Evolutionary conservation across 2,329 filamentous ascomycete genomes (phyloP).

Genomic region (Alternaria novae-zelandiae): DNA sequence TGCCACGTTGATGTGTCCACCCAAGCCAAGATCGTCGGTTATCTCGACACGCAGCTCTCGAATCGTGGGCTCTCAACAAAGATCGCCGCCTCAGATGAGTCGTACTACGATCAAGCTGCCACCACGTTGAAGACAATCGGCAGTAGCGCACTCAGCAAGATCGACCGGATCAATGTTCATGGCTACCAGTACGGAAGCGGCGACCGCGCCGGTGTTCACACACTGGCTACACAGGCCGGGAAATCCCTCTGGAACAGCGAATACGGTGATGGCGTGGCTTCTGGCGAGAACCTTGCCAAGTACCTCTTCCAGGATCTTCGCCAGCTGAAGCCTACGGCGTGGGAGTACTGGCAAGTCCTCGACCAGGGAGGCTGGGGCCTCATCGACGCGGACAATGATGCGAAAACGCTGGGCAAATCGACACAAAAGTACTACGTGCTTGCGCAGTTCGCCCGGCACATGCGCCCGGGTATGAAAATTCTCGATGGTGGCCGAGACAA

Average conservation of each 20-base stretch:
- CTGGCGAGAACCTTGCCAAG: constrained; percentile 2
- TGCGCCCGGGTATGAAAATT: constrained; percentile 10
- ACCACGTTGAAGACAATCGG: constrained; percentile 4
- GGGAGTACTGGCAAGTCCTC: constrained; percentile 12
- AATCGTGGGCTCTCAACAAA: constrained; percentile 3
- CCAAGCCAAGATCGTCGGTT: constrained; percentile 5
- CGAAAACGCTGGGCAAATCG: constrained; percentile 3
- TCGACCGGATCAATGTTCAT: constrained; percentile 8
- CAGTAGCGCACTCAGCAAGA: constrained; percentile 10
- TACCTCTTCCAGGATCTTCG: constrained; percentile 9
- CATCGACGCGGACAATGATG: constrained; percentile 10
- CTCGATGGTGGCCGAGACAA: constrained; percentile 10
- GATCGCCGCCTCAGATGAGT: constrained; percentile 12
- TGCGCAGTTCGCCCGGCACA: constrained; percentile 11
- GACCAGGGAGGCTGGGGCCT: constrained; percentile 10
- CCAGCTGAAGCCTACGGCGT: constrained; percentile 7
- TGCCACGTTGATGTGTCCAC: constrained; percentile 10
- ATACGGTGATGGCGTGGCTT: constrained; percentile 7
- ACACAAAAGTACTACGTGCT: constrained; percentile 13
- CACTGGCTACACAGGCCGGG: background rate
- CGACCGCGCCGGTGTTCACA: constrained; percentile 4
- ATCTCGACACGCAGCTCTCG: constrained; percentile 6
- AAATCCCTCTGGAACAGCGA: constrained; percentile 12
- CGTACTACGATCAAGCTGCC: constrained; percentile 14
- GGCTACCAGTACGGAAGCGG: constrained; percentile 9